phyloP scores from a whole-genome alignment of 164 flowering plant species.

The Berberis thunbergii region DNA sequence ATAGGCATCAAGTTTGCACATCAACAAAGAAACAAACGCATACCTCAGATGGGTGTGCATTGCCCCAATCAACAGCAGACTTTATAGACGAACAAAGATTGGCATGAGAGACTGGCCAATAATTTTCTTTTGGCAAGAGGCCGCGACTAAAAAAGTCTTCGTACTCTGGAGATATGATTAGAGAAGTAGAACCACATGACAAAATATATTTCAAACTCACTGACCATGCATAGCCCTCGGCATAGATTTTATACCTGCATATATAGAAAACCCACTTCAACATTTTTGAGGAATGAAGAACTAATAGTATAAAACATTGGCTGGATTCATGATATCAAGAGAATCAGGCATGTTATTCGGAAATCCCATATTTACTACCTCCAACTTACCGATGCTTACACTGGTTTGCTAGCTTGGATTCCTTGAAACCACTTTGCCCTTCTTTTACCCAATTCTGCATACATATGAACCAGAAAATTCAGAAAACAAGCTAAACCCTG shows the following conservation, averaged over 20 bases:
- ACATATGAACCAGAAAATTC: not conserved
- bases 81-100: constrained; percentile 53
- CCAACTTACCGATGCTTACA: constrained; percentile 57
- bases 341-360: no score
- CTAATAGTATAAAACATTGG: not conserved
- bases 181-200: constrained; percentile 62
- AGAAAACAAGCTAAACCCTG: no score
- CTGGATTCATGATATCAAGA: not conserved
- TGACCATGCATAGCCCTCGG: constrained; percentile 94
- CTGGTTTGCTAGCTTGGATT: constrained; percentile 68
- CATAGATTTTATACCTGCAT: constrained; percentile 85
- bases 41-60: constrained; percentile 48
- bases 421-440: constrained; percentile 44
- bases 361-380: no score
- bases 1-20: no score
- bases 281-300: not conserved
- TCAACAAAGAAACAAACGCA: no score
- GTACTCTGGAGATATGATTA: constrained; percentile 59
- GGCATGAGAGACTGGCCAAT: constrained; percentile 48
- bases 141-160: constrained; percentile 85
- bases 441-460: constrained; percentile 65
- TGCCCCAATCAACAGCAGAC: constrained; percentile 74
- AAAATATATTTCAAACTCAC: constrained; percentile 85
- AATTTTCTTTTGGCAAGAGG: constrained; percentile 46
- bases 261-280: not conserved